Evolutionary conservation across 164 flowering plant genomes (phyloP), one percentile per base, ranked within the genome.

Genomic region (Magnolia sinica): DNA sequence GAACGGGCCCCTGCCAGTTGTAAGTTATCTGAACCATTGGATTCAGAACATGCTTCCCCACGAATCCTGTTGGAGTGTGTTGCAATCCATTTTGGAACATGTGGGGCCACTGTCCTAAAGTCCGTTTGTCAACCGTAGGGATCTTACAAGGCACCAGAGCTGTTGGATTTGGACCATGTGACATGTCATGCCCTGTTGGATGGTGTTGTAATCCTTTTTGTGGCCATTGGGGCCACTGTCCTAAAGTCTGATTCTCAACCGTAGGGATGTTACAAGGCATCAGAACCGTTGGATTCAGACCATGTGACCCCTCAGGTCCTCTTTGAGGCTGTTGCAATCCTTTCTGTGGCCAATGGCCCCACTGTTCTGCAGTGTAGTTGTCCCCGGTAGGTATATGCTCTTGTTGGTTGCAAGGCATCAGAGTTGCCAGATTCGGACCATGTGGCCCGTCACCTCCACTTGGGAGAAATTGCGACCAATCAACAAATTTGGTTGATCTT

Each of bases 41-140:
- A 70, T 69, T 74, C 10, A 19, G 76, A 69, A 19, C 14, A 52
- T 78, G 50, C 27, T 50, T 20, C 10, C 61, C 61, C 50, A 10
- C 63, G 7, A 73, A 24, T 7, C 73, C 73, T 24, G 24, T 9
- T 24, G 76, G 61, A 13, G 24, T 10, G 18, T 24, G 59, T 14
- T 50, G 64, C 19, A 61, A 29, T 50, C 73, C 76, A 71, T 22
- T 20, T 6, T 68, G 27, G 5, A 24, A 49, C 68, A 24, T 3
- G 7, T 29, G 19, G 50, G 45, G 45, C 50, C 19, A 31, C 31
- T 31, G 71, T 14, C 19, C 13, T 24, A 37, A 14, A 37, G 18
- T 68, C n/a, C n/a, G 18, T 8, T 55, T 55, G 61, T 16, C 18
- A 3, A 9, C 61, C 7, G 45, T 37, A 37, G 45, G 45, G 45